These are phyloP conservation scores for Stylosanthes scabra DNA, from an alignment of 331 rosid genomes.

Conservation along the genomic window DNA sequence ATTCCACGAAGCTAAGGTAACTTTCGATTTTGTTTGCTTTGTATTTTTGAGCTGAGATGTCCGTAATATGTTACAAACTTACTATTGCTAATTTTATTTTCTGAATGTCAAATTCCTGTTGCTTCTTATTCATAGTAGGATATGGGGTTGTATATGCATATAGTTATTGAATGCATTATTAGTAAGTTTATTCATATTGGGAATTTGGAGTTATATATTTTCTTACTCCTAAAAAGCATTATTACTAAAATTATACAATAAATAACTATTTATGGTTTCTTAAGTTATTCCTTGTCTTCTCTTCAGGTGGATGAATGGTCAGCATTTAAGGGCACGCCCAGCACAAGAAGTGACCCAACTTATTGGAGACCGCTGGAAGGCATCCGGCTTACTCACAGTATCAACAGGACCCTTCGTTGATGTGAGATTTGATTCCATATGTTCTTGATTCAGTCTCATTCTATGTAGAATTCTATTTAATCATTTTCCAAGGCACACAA, in stretches of 20 bases:
- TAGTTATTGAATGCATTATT: conserved; percentile 14
- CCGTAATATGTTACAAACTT: conserved; percentile 1
- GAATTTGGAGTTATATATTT: conserved; percentile 1
- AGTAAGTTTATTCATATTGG: conserved; percentile 22
- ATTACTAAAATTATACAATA: background rate
- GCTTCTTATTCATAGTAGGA: conserved; percentile 7
- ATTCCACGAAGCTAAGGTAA: conserved; percentile 84
- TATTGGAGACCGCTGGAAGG: conserved; percentile 79
- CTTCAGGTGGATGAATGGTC: conserved; percentile 99
- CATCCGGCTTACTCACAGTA: conserved; percentile 62
- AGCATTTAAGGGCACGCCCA: conserved; percentile 78
- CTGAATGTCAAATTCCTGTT: conserved; percentile 1
- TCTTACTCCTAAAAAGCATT: conserved; percentile 29
- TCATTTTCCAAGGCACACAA: conserved; percentile 25
- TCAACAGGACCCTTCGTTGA: conserved; percentile 73
- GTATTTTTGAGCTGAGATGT: conserved; percentile 27
- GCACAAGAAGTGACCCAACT: conserved; percentile 69
- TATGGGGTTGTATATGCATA: conserved; percentile 17
- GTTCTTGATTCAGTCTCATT: conserved; percentile 30
- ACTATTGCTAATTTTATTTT: background rate
- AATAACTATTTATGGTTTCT: conserved; percentile 11
- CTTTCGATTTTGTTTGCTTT: conserved; percentile 18
- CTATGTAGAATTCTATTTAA: background rate
- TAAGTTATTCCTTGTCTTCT: conserved; percentile 15
- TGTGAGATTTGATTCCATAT: conserved; percentile 57